Conservation (phyloP, 768 basidiomycete species). For the Leccinum pellstonianum region DNA sequence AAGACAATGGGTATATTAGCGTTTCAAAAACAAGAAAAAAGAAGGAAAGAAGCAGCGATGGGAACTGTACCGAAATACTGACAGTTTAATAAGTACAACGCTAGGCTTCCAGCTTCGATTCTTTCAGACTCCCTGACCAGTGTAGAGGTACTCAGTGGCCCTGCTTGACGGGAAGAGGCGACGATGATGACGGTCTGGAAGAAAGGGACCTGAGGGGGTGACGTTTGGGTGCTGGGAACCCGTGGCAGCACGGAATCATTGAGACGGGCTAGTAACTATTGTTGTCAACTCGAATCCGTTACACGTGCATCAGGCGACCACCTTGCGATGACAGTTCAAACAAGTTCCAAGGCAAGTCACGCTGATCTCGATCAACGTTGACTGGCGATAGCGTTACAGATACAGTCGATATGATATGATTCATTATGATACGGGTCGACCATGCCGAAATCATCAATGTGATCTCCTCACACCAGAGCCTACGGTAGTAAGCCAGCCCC, state of each 20-base stretch:
- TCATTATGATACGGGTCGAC: background rate
- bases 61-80: constrained; percentile 1
- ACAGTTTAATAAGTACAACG: background rate
- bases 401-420: background rate
- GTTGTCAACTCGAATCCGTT: constrained; percentile 5
- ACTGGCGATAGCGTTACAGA: no score
- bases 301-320: constrained; percentile 19
- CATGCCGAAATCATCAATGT: background rate
- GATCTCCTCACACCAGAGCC: background rate
- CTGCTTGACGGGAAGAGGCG: background rate
- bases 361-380: no score
- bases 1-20: background rate
- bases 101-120: background rate
- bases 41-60: background rate
- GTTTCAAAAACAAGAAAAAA: background rate
- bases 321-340: background rate
- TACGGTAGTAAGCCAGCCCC: background rate
- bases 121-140: background rate
- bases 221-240: constrained; percentile 1
- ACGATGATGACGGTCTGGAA: background rate
- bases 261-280: background rate
- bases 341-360: background rate
- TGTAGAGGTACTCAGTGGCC: background rate
- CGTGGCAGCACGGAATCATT: background rate
- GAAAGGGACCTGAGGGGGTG: background rate